Conservation (phyloP, 2,329 filamentous ascomycete species). For the Colletotrichum theobromicola region DNA sequence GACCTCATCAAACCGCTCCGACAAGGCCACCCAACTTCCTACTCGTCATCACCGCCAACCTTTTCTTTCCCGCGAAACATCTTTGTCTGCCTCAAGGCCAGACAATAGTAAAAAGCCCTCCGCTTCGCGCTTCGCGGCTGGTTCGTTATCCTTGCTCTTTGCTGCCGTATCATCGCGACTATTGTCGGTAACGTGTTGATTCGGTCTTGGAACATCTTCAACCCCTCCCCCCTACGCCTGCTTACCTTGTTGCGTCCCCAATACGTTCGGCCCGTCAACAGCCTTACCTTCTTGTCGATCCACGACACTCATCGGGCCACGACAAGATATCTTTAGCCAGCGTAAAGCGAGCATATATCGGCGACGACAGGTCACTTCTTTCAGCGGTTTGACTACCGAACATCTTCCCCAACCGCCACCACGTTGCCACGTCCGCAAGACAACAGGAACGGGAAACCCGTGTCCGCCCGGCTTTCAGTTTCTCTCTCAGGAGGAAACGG, state of each 20-base stretch:
- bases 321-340: neutral
- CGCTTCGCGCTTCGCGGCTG: neutral
- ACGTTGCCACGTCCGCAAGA: slow-evolving; percentile 55
- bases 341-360: neutral
- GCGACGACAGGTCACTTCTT: neutral
- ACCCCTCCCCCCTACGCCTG: neutral
- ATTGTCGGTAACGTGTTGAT: neutral
- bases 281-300: neutral
- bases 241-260: neutral
- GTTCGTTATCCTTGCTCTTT: neutral
- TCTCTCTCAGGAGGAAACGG: neutral
- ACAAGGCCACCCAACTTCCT: neutral
- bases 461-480: slow-evolving; percentile 41
- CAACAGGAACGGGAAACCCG: slow-evolving; percentile 47
- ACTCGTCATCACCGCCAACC: neutral
- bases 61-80: neutral
- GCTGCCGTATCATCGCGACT: neutral
- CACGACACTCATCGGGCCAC: neutral
- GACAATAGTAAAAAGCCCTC: neutral
- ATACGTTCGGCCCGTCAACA: neutral
- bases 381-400: neutral
- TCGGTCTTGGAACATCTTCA: neutral
- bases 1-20: neutral
- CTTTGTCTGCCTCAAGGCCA: neutral
- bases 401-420: slow-evolving; percentile 34